Evolutionary conservation across 148 eudicot genomes (phyloP), one percentile per base, ranked within the genome.

Genomic region (Amaranthus hypochondriacus): DNA sequence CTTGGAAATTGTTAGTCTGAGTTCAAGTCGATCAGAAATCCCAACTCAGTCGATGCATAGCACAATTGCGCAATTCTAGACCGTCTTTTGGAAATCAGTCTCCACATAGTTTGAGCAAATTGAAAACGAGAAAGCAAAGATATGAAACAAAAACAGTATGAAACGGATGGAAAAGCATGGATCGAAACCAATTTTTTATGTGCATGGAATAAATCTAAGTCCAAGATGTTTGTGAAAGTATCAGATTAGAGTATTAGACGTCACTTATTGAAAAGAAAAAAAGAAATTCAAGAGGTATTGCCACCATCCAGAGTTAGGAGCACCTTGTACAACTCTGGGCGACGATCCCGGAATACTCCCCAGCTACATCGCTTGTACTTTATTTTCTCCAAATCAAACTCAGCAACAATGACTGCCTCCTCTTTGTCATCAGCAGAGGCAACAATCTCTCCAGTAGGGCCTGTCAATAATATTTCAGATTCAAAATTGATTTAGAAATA

Each of bases 271-370:
- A 61, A 56, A 28, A 28, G 39, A 47, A 15, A 58, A 15, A 68
- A 48, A 54, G 43, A 68, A 76, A 63, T 54, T 81, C 56, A 77
- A 50, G 67, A 68, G 67, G 82, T 74, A 76, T 85, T 88, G 85
- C 88, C 80, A 65, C 99, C 97, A 85, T 95, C 97, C 69, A 86
- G 72, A n/a, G 99, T 87, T 52, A 95, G 88, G 76, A 95, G 97
- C 78, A 90, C 93, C 90, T 89, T 92, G 86, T 95, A 95, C 71
- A 95, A 81, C 69, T 92, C 96, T 51, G 99, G 97, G 28, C 96
- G 90, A 39, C 99, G 88, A 81, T 95, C 99, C 46, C 97, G 92
- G 62, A 92, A 95, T 42, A 95, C 77, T 55, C 99, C 99, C 99
- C 96, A 95, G 79, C 97, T 85, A 68, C 84, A 77, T 76, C 97